Evolutionary conservation across 225 moss, liverwort and hornwort genomes (phyloP).

Genomic region (Rhytidiadelphus loreus): DNA sequence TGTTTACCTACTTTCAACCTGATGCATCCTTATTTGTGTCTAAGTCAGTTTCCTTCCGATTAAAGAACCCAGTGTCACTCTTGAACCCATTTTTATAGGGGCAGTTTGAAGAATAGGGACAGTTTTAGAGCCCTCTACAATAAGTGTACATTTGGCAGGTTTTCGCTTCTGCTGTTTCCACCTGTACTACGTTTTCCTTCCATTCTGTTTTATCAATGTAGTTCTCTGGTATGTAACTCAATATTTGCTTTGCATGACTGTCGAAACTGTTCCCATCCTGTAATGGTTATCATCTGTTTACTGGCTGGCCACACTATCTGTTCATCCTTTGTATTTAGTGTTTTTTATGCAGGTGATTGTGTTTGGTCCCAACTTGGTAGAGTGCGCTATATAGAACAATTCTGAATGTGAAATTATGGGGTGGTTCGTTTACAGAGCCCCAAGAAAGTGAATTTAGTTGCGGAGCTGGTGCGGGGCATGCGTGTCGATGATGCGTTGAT

Average conservation of each 20-base stretch:
- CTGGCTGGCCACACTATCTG: background rate
- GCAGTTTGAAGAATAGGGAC: background rate
- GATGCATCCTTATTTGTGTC: background rate
- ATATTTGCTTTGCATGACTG: background rate
- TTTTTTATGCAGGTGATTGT: background rate
- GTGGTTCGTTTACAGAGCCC: conserved; percentile 42
- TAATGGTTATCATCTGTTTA: background rate
- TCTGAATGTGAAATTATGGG: background rate
- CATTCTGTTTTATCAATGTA: background rate
- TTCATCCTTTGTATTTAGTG: background rate
- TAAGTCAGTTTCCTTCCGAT: background rate
- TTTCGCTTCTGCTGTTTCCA: background rate
- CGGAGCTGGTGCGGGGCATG: conserved; percentile 94
- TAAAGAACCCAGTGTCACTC: background rate
- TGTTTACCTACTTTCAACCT: background rate
- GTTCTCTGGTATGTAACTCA: background rate
- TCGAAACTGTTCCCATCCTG: background rate
- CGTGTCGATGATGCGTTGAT: conserved; percentile 88
- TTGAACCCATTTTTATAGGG: background rate
- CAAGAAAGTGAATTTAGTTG: conserved; percentile 92
- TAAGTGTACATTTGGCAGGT: background rate
- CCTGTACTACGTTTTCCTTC: background rate
- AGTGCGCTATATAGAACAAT: background rate
- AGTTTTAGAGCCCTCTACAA: background rate
- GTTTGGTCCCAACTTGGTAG: background rate